Evolutionary conservation across 2,329 filamentous ascomycete species (phyloP), one percentile per base, ranked within the genome.

Genomic region (Scorias spongiosa): DNA sequence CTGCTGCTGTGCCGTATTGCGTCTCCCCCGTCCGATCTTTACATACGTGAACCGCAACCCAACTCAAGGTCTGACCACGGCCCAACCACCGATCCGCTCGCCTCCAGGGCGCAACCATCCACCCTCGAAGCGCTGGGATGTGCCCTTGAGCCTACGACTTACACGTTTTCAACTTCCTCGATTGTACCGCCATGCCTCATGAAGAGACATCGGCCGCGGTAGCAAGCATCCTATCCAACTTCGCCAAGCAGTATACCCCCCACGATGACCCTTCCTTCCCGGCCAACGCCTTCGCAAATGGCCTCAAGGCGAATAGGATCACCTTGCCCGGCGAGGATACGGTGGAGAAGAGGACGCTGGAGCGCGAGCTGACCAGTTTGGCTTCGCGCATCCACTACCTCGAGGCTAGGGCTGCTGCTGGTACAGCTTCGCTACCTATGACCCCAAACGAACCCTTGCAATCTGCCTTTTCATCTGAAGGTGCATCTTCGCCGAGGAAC

Each of bases 281-380:
- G 39, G 64, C 64, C 43, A 61, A 65, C 40, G 60, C 66, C 44
- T 64, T 64, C 41, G 59, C 64, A 38, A 76, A 78, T 65, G 71
- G 71, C 51, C 57, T 62, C 42, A 67, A 70, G 49, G 56, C 63
- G 29, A 65, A 67, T 49, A 68, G 74, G 51, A 71, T 89, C 57
- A 74, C 73, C 49, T 73, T 96, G 18, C 88, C 89, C 11, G 91
- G 91, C 46, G 73, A 76, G 46, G 75, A 86, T 46, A 81, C 76
- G 39, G 65, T 76, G 30, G 81, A 81, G 52, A 96, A 96, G 67
- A 72, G 75, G 52, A 74, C 74, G 29, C 76, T 96, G 48, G 87
- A 96, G 66, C 72, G 74, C 47, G 89, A 96, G 66, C 75, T 98
- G 46, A 76, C 81, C 42, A 81, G 84, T 44, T 75, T 96, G 50